phyloP scores from a whole-genome alignment of 495 filamentous ascomycete genomes.

The Hypoxylon cercidicola region DNA sequence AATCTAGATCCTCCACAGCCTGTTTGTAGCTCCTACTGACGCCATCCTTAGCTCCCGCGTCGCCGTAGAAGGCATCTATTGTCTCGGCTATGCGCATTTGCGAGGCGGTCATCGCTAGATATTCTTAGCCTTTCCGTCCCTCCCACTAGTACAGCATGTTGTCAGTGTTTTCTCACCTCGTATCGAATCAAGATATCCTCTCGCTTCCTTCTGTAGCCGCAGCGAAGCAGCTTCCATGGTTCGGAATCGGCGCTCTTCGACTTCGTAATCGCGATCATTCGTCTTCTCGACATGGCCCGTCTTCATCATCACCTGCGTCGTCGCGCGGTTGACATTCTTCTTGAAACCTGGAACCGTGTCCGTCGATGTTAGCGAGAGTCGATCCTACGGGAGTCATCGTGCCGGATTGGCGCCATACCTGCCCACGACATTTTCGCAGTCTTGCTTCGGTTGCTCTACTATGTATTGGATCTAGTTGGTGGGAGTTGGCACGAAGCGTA shows the following conservation, averaged over 20 bases:
- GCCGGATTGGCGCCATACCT: conserved; percentile 52
- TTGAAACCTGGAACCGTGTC: conserved; percentile 78
- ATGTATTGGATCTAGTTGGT: not conserved
- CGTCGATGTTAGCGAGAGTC: conserved; percentile 9
- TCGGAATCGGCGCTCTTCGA: conserved; percentile 94
- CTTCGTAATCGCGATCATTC: conserved; percentile 97
- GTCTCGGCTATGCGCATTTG: conserved; percentile 99
- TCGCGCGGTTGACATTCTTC: conserved; percentile 98
- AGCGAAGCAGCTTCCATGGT: conserved; percentile 95
- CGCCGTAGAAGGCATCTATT: conserved; percentile 98
- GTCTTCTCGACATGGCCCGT: conserved; percentile 98
- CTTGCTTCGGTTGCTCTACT: conserved; percentile 13
- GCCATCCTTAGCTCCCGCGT: conserved; percentile 91
- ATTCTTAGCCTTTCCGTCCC: conserved; percentile 12
- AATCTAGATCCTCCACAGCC: conserved; percentile 95
- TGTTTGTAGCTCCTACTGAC: conserved; percentile 97
- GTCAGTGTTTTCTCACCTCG: conserved; percentile 67
- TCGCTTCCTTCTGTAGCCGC: conserved; percentile 94
- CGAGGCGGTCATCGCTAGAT: conserved; percentile 93
- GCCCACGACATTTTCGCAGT: conserved; percentile 68
- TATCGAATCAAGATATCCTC: conserved; percentile 94
- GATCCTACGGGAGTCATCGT: conserved; percentile 6
- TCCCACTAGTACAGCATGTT: not conserved
- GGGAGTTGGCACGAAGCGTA: not conserved
- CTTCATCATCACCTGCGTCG: conserved; percentile 99